phyloP scores from a whole-genome alignment of 2,329 filamentous ascomycete genomes.

The Colletotrichum sp. region DNA sequence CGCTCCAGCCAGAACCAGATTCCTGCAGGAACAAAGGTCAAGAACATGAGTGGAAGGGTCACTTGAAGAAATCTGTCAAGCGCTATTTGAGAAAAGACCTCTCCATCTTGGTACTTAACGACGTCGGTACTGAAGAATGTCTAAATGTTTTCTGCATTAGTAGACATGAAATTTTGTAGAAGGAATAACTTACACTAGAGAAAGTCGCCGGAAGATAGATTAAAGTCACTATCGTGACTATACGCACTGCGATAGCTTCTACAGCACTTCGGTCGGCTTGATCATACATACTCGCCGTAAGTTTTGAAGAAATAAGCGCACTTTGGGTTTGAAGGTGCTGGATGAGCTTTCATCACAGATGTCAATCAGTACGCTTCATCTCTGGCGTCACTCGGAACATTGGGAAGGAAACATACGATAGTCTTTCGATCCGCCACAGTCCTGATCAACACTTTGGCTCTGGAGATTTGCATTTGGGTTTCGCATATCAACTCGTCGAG shows the following conservation, averaged over 20 bases:
- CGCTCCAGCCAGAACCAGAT: neutral
- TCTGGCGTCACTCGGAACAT: neutral
- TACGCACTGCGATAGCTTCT: slow-evolving; percentile 28
- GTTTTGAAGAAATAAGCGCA: slow-evolving; percentile 5
- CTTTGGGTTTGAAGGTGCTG: slow-evolving; percentile 38
- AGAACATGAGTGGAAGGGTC: neutral
- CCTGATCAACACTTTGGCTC: neutral
- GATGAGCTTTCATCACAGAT: slow-evolving; percentile 27
- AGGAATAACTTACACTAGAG: neutral
- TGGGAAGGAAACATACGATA: neutral
- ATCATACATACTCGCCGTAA: slow-evolving; percentile 27
- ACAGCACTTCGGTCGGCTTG: slow-evolving; percentile 31
- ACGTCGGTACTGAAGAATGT: slow-evolving; percentile 13
- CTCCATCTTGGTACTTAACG: neutral
- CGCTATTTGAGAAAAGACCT: neutral
- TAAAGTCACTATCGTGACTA: slow-evolving; percentile 31
- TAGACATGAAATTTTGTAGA: neutral
- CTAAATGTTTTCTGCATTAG: neutral
- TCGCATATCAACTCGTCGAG: neutral
- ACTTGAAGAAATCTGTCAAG: neutral
- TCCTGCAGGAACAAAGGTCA: neutral
- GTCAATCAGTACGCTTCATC: too few species aligned
- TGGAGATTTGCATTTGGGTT: neutral
- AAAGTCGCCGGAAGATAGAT: slow-evolving; percentile 27
- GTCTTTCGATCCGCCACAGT: neutral